These are phyloP conservation scores for Venustampulla echinocandica DNA, from an alignment of 495 filamentous ascomycete species.

Conservation along the genomic window DNA sequence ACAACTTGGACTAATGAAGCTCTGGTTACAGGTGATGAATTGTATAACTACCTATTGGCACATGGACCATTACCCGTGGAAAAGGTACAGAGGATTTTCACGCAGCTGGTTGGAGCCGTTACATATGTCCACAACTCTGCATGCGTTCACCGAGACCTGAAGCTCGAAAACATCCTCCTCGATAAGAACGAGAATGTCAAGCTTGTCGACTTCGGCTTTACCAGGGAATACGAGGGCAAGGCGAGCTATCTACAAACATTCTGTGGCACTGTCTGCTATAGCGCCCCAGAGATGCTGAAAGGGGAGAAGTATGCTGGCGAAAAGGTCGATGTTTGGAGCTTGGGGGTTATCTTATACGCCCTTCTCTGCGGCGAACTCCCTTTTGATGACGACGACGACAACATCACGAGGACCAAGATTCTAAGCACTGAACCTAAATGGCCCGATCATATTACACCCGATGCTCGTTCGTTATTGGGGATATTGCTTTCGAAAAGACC, in stretches of 20 bases:
- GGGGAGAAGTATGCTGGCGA: slow-evolving; percentile 96
- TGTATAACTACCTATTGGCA: slow-evolving; percentile 88
- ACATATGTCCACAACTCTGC: slow-evolving; percentile 91
- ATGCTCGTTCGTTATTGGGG: slow-evolving; percentile 67
- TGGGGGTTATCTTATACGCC: slow-evolving; percentile 93
- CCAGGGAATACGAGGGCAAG: slow-evolving; percentile 91
- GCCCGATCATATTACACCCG: slow-evolving; percentile 67
- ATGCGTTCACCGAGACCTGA: slow-evolving; percentile 93
- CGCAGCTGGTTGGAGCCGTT: slow-evolving; percentile 91
- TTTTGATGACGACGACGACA: slow-evolving; percentile 91
- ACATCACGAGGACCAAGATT: slow-evolving; percentile 75
- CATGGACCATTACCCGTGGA: slow-evolving; percentile 77
- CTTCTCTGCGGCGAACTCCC: slow-evolving; percentile 87
- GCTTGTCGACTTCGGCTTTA: slow-evolving; percentile 98
- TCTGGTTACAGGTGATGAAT: slow-evolving; percentile 66
- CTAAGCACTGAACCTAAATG: slow-evolving; percentile 75
- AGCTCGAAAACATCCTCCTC: slow-evolving; percentile 93
- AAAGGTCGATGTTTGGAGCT: slow-evolving; percentile 96
- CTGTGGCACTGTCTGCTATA: slow-evolving; percentile 96
- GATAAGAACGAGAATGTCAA: slow-evolving; percentile 98
- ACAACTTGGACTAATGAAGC: slow-evolving; percentile 20
- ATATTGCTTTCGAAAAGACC: slow-evolving; percentile 81
- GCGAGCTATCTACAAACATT: slow-evolving; percentile 94
- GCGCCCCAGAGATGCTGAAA: slow-evolving; percentile 95
- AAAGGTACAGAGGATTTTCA: slow-evolving; percentile 92